Conservation (phyloP, 805 yeast species). For the Kregervanrija delftensis region DNA sequence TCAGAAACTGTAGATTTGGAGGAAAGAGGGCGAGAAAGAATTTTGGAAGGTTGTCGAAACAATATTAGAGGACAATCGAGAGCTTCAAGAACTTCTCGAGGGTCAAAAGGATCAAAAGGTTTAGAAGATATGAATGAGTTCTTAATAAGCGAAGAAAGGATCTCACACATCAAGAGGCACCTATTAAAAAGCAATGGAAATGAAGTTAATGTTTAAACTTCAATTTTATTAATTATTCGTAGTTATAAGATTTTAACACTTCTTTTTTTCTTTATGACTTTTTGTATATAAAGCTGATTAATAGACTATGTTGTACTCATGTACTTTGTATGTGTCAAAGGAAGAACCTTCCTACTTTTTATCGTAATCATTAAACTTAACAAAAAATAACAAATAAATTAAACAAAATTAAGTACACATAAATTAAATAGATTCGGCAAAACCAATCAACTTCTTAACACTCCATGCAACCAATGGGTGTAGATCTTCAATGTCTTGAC, state of each 20-base stretch:
- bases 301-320: neutral
- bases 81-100: neutral
- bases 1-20: neutral
- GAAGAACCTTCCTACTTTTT: neutral
- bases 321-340: too few relatives aligned
- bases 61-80: neutral
- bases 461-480: slow-evolving; percentile 22
- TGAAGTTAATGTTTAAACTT: too few relatives aligned
- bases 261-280: too few relatives aligned
- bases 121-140: slow-evolving; percentile 4
- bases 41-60: too few relatives aligned
- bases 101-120: slow-evolving; percentile 2
- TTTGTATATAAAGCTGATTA: too few relatives aligned
- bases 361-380: neutral
- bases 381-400: neutral
- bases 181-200: slow-evolving; percentile 10
- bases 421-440: slow-evolving; percentile 17
- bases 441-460: slow-evolving; percentile 18
- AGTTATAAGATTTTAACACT: too few relatives aligned
- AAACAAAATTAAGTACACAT: neutral
- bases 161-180: slow-evolving; percentile 20
- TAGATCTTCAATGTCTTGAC: slow-evolving; percentile 15
- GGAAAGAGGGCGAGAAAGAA: too few relatives aligned
- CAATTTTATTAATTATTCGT: too few relatives aligned
- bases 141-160: slow-evolving; percentile 19